Evolutionary conservation across 345 rosid species (phyloP), one percentile per base, ranked within the genome.

Genomic region (Eucalyptus erythrocorys): DNA sequence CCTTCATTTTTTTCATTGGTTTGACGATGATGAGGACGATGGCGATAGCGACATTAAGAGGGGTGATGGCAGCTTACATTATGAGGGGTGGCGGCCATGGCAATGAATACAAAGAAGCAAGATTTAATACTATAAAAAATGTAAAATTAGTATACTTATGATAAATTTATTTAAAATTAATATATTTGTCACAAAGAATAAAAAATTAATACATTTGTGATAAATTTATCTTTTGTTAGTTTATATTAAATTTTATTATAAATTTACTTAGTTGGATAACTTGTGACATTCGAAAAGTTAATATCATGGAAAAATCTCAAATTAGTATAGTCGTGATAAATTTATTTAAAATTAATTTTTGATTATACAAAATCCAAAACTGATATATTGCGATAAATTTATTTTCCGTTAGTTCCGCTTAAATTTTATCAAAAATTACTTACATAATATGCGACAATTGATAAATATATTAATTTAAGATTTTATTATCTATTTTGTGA

Each of bases 361-460:
- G 1, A 21, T 0, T 19, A 51, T 19, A 51, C 7, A 51, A 51
- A 51, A 21, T 51, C 10, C 0, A 21, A 51, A 51, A 51, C 0
- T 51, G 1, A 7, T 51, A 8, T 0, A 21, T 0, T 0, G 0
- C 2, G 0, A 19, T 8, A 8, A 21, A 51, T 21, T 51, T 21
- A 21, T 5, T 21, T 21, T 51, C 4, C 10, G 1, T 7, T 19
- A 19, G 0, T 51, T 51, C 4, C 0, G 0, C 1, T 51, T 51
- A 0, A 51, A 51, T 51, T 51, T 51, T 51, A 51, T 51, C 10
- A 0, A 0, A 51, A 51, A 51, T 19, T 51, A 51, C 4, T 1
- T 21, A 8, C 5, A 21, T 51, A 51, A 51, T 19, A 51, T 0
- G 2, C 3, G 57, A 51, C 0, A 0, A 0, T 19, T 19, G 55